Base-by-base conservation (phyloP, 805 yeast genomes). In the Saturnispora hagleri region DNA sequence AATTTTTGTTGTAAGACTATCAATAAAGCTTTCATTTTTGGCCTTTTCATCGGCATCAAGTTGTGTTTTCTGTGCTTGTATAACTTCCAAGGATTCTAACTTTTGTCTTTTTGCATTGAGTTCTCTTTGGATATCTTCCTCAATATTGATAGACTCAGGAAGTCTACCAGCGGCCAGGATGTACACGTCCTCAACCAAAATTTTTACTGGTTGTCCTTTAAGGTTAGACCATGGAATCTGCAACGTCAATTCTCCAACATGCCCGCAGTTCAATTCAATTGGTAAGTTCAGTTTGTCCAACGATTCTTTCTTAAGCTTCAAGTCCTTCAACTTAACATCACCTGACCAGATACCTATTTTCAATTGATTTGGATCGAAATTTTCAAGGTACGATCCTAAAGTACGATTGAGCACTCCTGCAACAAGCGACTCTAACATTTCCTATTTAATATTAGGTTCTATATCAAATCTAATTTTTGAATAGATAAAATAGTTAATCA, bases 291-390 rank as follows among this genome's bases (percentile, higher is more conserved):
- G 76, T 59, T 85, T 78, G 67, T 95, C 99, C 46, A 93, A 72
- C 3, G 97, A 89, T 70, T 90, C 97, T 55, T 86, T 84, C 68
- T 87, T 89, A 53, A 93, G 72, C 46, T 83, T 77, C 55, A 95
- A 75, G 64, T 90, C 82, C 55, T 75, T 76, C 51, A 93, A 73
- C 64, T 87, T 87, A 31, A 90, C 98, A 72, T 93, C 98, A 36
- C 99, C 99, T 61, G 89, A 81, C 96, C 98, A 90, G 34, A 93
- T 89, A 5, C 98, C 99, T 51, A 93, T 90, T 60, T 93, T 90
- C 61, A 93, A 72, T 63, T 93, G 97, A 58, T 86, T 87, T 17
- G 98, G 89, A 69, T 93, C 99, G 67, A 93, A 93, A 68, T 95
- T 87, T 69, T 95, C 96, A 47, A 91, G 89, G 66, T 89, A 89